A percentile compares a stretch with the other conserved stretches of the same genome.
Evolutionary conservation across 257 asterid species (phyloP).

Genomic region (Coffea eugenioides): DNA sequence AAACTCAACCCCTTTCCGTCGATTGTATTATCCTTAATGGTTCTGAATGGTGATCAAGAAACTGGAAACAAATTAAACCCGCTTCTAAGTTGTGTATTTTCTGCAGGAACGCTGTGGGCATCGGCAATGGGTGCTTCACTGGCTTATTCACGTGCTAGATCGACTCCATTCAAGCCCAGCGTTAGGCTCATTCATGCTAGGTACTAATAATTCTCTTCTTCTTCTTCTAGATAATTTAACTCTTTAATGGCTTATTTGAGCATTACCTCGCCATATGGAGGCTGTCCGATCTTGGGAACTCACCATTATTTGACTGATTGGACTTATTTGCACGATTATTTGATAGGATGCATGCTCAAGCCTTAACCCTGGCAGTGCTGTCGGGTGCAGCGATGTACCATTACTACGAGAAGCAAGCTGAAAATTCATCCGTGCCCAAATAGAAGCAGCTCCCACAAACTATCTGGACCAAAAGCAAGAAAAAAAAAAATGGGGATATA

Average conservation of each 20-base stretch:
- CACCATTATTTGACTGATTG: background rate
- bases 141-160: slow-evolving; percentile 43
- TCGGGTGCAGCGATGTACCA: slow-evolving; percentile 76
- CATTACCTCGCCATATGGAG: too few species aligned
- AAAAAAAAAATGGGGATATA: background rate
- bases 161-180: slow-evolving; percentile 60
- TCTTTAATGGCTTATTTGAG: too few species aligned
- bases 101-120: slow-evolving; percentile 68
- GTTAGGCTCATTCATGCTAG: slow-evolving; percentile 78
- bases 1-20: background rate
- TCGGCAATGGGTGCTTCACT: slow-evolving; percentile 65
- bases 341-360: slow-evolving; percentile 83
- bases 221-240: background rate
- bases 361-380: slow-evolving; percentile 66
- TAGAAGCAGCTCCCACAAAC: background rate
- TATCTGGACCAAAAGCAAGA: background rate
- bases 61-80: background rate
- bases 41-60: too few species aligned
- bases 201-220: slow-evolving; percentile 17
- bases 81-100: background rate
- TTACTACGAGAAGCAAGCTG: slow-evolving; percentile 47
- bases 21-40: background rate
- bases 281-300: too few species aligned
- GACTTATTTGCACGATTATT: background rate
- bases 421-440: background rate